Evolutionary conservation across 108 stramenopile genomes (phyloP), one percentile per base, ranked within the genome.

Genomic region (Stephanodiscus minutulus): DNA sequence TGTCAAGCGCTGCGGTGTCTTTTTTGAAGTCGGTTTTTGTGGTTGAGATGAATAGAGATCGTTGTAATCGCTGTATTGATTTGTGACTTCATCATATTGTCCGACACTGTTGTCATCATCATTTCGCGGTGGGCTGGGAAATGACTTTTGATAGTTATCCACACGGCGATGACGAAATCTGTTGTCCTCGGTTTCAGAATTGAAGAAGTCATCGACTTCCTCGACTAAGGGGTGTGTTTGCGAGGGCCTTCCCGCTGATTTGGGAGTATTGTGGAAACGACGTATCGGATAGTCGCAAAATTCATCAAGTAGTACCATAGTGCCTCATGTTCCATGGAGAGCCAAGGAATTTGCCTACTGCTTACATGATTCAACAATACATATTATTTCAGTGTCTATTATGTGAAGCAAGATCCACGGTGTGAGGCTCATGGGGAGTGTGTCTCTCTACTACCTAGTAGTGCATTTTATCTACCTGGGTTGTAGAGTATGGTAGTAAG

Each of bases 1-100:
- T 52, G 79, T 76, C 27, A 53, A 46, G 22, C 67, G 65, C 7
- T 66, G 47, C 1, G 47, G 21, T 35, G 33, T 7, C 35, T 48
- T 48, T 10, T 10, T 6, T 44, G 46, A 64, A 37, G 63, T 66
- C 39, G 0, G n/a, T 5, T 50, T 65, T 50, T 77, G 37, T 53
- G 55, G 50, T 33, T 64, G 53, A 29, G 2, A 1, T 18, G 43
- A 37, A 41, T 59, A 8, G 57, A 44, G 17, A 22, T 18, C 18
- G n/a, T n/a, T 52, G 41, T 52, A 20, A 52, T 52, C 2, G 33
- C 33, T 50, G 5, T 58, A 1, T 31, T 61, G 28, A 25, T 61
- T 60, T 50, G 47, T 48, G 20, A 7, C 50, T 20, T 52, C 18
- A 8, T 39, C 39, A 24, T 52, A 20, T 21, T 52, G 5, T 52